Conservation (phyloP, 305 asterid species). For the Fraxinus baroniana region DNA sequence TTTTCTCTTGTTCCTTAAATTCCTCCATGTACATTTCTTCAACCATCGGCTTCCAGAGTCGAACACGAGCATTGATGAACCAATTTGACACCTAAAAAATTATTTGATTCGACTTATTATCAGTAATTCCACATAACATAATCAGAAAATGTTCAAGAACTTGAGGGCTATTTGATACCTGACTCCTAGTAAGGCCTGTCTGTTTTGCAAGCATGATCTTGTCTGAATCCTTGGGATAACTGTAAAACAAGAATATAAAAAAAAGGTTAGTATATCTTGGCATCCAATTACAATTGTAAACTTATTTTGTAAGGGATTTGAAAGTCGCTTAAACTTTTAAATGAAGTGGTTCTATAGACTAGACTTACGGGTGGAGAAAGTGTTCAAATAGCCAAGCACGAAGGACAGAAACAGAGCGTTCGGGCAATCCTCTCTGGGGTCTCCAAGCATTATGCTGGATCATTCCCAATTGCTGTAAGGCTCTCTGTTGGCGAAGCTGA, state of each 20-base stretch:
- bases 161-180: conserved; percentile 42
- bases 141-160: conserved; percentile 2
- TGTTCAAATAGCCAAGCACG: conserved; percentile 98
- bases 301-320: background rate
- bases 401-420: conserved; percentile 82
- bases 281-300: background rate
- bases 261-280: background rate
- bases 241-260: conserved; percentile 14
- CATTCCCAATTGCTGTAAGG: conserved; percentile 93
- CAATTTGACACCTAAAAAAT: conserved; percentile 71
- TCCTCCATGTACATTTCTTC: conserved; percentile 90
- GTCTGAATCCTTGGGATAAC: conserved; percentile 95
- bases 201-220: conserved; percentile 92
- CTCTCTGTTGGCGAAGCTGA: conserved; percentile 79
- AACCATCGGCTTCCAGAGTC: conserved; percentile 97
- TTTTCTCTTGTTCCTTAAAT: conserved; percentile 71
- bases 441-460: conserved; percentile 98
- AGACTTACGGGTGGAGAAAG: conserved; percentile 88
- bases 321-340: background rate
- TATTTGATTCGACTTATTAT: background rate
- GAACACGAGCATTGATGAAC: conserved; percentile 87
- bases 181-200: conserved; percentile 90
- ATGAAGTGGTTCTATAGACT: background rate
- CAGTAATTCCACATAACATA: background rate
- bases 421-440: conserved; percentile 95